Conservation (phyloP, 805 yeast genomes). For the Myxozyma geophila region DNA sequence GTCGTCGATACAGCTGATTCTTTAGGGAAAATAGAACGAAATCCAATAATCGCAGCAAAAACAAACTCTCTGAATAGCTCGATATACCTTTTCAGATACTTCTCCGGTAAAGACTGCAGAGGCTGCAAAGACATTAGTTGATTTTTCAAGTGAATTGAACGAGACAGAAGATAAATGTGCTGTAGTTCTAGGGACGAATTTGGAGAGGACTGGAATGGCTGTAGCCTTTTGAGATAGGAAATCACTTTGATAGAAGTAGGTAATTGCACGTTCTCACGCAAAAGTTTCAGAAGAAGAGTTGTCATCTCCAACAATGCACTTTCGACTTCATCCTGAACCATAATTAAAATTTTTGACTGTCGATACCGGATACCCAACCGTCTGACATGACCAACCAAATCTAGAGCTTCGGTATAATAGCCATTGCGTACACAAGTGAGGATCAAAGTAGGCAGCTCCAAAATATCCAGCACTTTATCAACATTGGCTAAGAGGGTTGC, state of each 20-base stretch:
- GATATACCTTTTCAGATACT: slow-evolving; percentile 74
- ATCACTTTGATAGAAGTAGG: slow-evolving; percentile 78
- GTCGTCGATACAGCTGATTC: slow-evolving; percentile 35
- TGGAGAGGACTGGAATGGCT: slow-evolving; percentile 42
- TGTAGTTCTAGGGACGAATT: slow-evolving; percentile 49
- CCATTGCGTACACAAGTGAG: slow-evolving; percentile 85
- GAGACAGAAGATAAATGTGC: slow-evolving; percentile 65
- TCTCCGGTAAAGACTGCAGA: slow-evolving; percentile 58
- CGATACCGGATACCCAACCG: slow-evolving; percentile 74
- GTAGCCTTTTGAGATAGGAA: slow-evolving; percentile 70
- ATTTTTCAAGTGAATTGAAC: slow-evolving; percentile 66
- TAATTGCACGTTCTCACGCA: slow-evolving; percentile 77
- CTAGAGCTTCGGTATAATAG: slow-evolving; percentile 86
- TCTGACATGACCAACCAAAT: slow-evolving; percentile 73
- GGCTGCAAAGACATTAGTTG: slow-evolving; percentile 66
- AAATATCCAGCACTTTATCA: slow-evolving; percentile 72
- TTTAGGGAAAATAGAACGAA: slow-evolving; percentile 62
- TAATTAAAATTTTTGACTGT: slow-evolving; percentile 55
- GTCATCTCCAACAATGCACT: slow-evolving; percentile 63
- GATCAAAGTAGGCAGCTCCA: slow-evolving; percentile 83
- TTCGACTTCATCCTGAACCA: slow-evolving; percentile 59
- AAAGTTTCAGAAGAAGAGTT: slow-evolving; percentile 65
- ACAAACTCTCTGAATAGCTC: slow-evolving; percentile 86
- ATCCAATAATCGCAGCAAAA: slow-evolving; percentile 71
- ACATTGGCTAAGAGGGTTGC: slow-evolving; percentile 60